Base-by-base conservation (phyloP, 2,329 filamentous ascomycete genomes). In the Scedosporium boydii region DNA sequence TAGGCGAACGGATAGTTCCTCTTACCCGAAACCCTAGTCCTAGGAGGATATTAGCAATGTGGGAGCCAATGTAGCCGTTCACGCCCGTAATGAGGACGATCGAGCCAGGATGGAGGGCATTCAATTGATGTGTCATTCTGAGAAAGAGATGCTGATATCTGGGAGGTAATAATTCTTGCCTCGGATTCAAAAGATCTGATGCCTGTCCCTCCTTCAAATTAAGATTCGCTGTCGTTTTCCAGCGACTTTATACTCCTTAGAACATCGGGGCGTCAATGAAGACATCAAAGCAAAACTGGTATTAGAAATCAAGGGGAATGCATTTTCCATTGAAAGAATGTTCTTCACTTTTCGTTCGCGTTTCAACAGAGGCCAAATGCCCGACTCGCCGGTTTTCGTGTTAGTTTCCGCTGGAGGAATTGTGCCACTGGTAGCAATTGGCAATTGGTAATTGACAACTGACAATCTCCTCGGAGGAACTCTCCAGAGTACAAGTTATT, bases 11-110 rank as follows among this genome's bases (percentile, higher is more conserved):
- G 6, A 77, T 76, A 14, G 75, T 77, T 21, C 75, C 76, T 14
- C 75, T 68, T 23, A 78, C 76, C 10, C 62, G 65, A 64, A 75
- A 77, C 9, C 75, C 75, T 2, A 69, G 62, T 4, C 65, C 16
- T 2, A 78, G 71, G 12, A 77, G 68, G 0, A 69, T 67, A 3
- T 73, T 72, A 55, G 71, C 68, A 59, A 72, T 73, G 65, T 77
- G 74, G 56, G 73, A 71, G 12, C 72, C 76, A 34, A 77, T 73
- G 63, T 76, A 76, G 65, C 76, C 76, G 64, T 77, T 78, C 63
- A 71, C 72, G 41, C 76, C 76, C 1, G 76, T 77, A 34, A 78
- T 73, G 21, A 73, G 69, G 38, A 78, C 66, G 16, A 67, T 62
- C 14, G 57, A 60, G 57, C 46, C 46, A 5, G 9, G 12, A 26